Base-by-base conservation (phyloP, 352 stramenopile species). In the Phytophthora foliorum region DNA sequence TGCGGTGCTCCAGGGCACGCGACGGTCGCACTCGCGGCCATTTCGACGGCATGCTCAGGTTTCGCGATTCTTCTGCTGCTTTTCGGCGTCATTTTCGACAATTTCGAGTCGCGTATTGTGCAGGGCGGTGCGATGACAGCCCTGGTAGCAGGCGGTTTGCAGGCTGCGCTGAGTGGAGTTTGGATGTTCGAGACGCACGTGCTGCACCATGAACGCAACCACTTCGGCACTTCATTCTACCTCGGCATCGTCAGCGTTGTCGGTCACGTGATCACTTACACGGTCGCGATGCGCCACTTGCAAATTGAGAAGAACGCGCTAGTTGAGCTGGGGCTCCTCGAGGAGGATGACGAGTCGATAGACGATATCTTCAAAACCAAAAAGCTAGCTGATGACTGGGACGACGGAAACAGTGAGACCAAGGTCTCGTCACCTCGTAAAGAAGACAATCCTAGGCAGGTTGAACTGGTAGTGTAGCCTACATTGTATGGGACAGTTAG, bases 221-320 rank as follows among this genome's bases (percentile, higher is more conserved):
- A 63, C 49, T 84, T 86, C 24, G 80, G 73, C 1, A 82, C 65
- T 16, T 82, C 76, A 0, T 89, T 88, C 21, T 88, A 91, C 25
- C 72, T 91, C 16, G 69, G 67, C n/a, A 56, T 75, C 25, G 46
- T 72, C 21, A 81, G 78, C 53, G 61, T 80, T 25, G 10, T 67
- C 14, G 55, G 77, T 6, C 67, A 84, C 32, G 21, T 56, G 2
- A 17, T 80, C 22, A 69, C 69, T 16, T 85, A 70, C 24, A 1
- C 80, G 5, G 62, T 77, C 24, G 69, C 70, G 0, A 69, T 77
- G 48, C 80, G 69, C 36, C 80, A 91, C 16, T 55, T 74, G 9
- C 45, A 57, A 21, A 77, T 86, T n/a, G 74, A 83, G 46, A 61
- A 69, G 19, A 67, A 86, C 24, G 74, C 76, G 11, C 59, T 79